Conservation (phyloP, 1,284 basidiomycete species). For the Volvariella volvacea region DNA sequence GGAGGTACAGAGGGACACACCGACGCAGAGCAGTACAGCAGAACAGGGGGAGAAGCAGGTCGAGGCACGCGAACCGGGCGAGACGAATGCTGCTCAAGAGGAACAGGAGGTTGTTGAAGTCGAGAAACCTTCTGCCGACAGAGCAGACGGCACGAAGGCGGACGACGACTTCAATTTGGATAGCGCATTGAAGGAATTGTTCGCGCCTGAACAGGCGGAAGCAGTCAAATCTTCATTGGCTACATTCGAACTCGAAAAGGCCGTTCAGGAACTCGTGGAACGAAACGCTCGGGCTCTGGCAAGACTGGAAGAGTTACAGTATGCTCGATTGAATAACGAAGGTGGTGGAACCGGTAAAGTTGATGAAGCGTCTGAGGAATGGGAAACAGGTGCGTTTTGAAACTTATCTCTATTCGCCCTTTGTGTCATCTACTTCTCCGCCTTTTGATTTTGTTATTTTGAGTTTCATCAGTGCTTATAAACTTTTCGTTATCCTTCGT, state of each 20-base stretch:
- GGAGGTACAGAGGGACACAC: no score
- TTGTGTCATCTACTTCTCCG: no score
- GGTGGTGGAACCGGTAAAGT: slow-evolving; percentile 39
- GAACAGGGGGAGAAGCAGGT: slow-evolving; percentile 4
- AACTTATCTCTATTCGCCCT: slow-evolving; percentile 8
- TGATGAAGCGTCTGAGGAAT: slow-evolving; percentile 67
- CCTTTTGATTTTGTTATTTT: no score
- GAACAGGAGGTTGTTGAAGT: slow-evolving; percentile 7
- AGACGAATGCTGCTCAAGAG: slow-evolving; percentile 6
- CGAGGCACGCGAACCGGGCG: slow-evolving; percentile 3
- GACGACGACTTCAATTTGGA: slow-evolving; percentile 18
- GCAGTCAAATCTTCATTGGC: slow-evolving; percentile 51
- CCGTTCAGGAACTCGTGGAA: slow-evolving; percentile 59
- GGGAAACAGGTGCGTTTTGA: slow-evolving; percentile 62
- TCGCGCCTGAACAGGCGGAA: slow-evolving; percentile 47
- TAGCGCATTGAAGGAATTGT: slow-evolving; percentile 40
- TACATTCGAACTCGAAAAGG: slow-evolving; percentile 56
- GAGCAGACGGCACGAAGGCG: not conserved
- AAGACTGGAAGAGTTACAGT: slow-evolving; percentile 59
- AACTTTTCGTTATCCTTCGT: no score
- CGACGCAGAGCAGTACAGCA: no score
- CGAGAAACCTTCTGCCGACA: slow-evolving; percentile 11
- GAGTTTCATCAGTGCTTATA: no score
- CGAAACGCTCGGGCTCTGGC: slow-evolving; percentile 56
- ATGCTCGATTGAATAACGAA: slow-evolving; percentile 38